Conservation (phyloP, 1,139 yeast genomes). For the Pneumocystis oryctolagi region DNA sequence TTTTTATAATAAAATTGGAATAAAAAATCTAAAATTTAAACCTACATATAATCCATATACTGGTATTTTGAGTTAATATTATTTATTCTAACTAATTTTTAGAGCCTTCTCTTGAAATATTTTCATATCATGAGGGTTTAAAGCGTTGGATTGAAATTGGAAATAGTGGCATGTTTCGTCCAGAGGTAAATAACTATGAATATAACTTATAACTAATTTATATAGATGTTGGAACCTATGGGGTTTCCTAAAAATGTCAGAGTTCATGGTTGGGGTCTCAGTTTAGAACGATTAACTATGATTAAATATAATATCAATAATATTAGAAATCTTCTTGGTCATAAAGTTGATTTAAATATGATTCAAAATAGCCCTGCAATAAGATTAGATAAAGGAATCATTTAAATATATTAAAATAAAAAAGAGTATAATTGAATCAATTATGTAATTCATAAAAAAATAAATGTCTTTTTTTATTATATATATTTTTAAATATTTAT, state of each 20-base stretch:
- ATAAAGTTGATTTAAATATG: slow-evolving; percentile 82
- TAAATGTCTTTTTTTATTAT: not conserved
- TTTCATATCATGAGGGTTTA: slow-evolving; percentile 89
- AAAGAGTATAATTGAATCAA: not conserved
- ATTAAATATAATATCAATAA: slow-evolving; percentile 91
- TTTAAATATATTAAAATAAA: not conserved
- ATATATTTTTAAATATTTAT: not conserved
- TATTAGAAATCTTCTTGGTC: slow-evolving; percentile 88
- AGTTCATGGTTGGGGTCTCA: slow-evolving; percentile 95
- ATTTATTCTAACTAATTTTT: slow-evolving; percentile 99
- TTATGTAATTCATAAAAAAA: not conserved
- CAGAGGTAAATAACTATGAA: slow-evolving; percentile 34
- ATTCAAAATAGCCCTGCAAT: slow-evolving; percentile 96
- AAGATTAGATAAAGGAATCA: slow-evolving; percentile 52
- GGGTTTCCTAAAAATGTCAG: slow-evolving; percentile 89
- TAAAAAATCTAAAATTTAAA: not conserved
- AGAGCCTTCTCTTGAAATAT: slow-evolving; percentile 96
- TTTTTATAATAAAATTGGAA: slow-evolving; percentile 91
- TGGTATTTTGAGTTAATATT: slow-evolving; percentile 80
- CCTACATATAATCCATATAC: slow-evolving; percentile 27
- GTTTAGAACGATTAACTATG: slow-evolving; percentile 98
- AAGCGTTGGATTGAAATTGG: slow-evolving; percentile 99
- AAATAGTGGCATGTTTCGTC: slow-evolving; percentile 98
- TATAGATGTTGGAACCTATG: slow-evolving; percentile 81
- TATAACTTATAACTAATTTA: not conserved